Conservation (phyloP, 2,329 filamentous ascomycete genomes). For the Epichloe aotearoae region DNA sequence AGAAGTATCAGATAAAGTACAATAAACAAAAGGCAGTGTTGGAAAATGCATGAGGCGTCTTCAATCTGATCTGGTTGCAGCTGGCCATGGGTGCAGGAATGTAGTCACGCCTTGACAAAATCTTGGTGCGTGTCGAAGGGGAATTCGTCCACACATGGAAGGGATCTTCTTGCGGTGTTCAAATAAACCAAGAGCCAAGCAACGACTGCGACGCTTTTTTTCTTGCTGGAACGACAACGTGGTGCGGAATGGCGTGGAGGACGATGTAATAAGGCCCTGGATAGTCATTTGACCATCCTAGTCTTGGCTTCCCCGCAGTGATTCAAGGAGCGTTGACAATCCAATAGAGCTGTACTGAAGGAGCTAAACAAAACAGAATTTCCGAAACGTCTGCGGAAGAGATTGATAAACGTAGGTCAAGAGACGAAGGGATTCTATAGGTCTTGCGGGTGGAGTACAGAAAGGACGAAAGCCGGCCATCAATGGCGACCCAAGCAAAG, state of each 20-base stretch:
- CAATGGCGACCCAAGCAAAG: background rate
- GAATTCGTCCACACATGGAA: background rate
- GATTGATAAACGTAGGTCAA: background rate
- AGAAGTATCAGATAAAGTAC: background rate
- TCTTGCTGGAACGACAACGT: constrained; percentile 3
- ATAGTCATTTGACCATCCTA: constrained; percentile 4
- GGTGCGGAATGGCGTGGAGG: background rate
- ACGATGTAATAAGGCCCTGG: constrained; percentile 1
- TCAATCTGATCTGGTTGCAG: background rate
- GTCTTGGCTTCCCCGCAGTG: constrained; percentile 2
- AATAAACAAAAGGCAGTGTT: constrained; percentile 8
- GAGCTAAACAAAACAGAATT: background rate
- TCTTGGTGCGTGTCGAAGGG: background rate
- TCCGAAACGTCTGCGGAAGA: background rate
- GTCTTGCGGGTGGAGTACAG: constrained; percentile 1
- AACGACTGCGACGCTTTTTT: constrained; percentile 1
- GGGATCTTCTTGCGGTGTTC: background rate
- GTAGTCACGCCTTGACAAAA: background rate
- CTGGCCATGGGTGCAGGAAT: background rate
- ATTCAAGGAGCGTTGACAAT: background rate
- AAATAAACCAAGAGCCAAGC: background rate
- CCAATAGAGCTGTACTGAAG: background rate
- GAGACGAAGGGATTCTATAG: background rate
- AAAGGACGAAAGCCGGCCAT: background rate
- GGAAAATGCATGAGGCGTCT: constrained; percentile 15